These are phyloP conservation scores for Telfairia occidentalis DNA, from an alignment of 331 rosid genomes.

Conservation along the genomic window DNA sequence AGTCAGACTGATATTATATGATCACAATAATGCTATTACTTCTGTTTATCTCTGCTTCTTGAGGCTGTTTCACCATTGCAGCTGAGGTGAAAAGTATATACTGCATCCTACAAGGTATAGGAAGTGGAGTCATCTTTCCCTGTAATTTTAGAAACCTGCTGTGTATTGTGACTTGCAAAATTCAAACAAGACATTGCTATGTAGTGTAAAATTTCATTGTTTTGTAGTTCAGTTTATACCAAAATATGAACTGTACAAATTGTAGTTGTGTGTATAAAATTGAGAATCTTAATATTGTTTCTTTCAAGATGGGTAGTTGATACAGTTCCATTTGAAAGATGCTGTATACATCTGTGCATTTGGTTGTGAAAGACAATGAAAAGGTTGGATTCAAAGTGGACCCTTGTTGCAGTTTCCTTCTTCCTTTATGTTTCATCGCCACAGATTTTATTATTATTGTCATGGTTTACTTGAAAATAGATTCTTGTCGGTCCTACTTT, in stretches of 20 bases:
- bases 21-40: neutral
- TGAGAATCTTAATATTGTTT: constrained; percentile 3
- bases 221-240: constrained; percentile 11
- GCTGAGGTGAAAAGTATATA: constrained; percentile 5
- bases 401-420: neutral
- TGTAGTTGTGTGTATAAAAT: constrained; percentile 11
- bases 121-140: neutral
- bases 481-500: neutral
- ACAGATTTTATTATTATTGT: neutral
- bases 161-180: constrained; percentile 6
- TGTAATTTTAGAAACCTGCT: neutral
- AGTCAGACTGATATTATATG: constrained; percentile 4
- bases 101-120: neutral
- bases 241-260: constrained; percentile 12
- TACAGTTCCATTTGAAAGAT: neutral
- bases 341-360: constrained; percentile 2
- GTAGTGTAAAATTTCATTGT: constrained; percentile 7
- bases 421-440: neutral
- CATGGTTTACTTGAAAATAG: neutral
- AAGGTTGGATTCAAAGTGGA: neutral
- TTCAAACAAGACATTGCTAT: neutral
- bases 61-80: constrained; percentile 4
- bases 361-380: neutral
- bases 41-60: neutral
- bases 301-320: neutral